Evolutionary conservation across 1,139 yeast genomes (phyloP).

Genomic region (Lodderomyces beijingensis): DNA sequence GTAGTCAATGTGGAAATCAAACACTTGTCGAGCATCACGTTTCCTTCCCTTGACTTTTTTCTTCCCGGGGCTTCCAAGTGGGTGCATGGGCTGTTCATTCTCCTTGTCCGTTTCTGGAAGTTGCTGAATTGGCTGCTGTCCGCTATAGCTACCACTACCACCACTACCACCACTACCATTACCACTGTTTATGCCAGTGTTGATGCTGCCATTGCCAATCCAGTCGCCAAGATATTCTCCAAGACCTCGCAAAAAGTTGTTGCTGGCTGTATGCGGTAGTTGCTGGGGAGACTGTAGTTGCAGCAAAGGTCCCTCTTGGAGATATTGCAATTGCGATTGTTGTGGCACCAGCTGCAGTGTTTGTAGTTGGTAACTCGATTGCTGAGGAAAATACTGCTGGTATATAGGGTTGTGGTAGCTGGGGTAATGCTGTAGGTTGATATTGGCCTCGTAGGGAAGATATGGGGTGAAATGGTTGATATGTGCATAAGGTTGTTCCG

Average conservation of each 20-base stretch:
- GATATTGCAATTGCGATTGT: conserved; percentile 2
- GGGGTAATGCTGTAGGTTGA: conserved; percentile 4
- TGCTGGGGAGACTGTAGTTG: background rate
- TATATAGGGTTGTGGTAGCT: conserved; percentile 5
- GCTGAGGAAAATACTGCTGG: conserved; percentile 4
- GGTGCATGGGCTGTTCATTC: conserved; percentile 1
- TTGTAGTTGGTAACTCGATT: conserved; percentile 5
- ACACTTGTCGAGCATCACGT: conserved; percentile 10
- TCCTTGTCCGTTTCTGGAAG: conserved; percentile 1
- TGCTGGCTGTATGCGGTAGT: background rate
- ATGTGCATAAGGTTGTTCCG: conserved; percentile 11
- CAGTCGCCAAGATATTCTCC: conserved; percentile 1
- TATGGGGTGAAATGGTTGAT: conserved; percentile 11
- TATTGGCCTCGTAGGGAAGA: conserved; percentile 9
- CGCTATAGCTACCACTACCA: no score
- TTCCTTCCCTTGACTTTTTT: conserved; percentile 15
- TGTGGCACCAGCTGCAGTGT: conserved; percentile 3
- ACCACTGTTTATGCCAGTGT: no score
- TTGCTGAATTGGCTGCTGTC: background rate
- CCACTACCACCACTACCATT: no score
- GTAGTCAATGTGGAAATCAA: conserved; percentile 22
- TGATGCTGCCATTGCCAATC: background rate
- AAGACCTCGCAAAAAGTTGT: background rate
- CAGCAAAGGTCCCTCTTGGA: background rate
- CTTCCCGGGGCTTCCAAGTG: conserved; percentile 9